These are phyloP conservation scores for Oryza meyeriana DNA, from an alignment of 176 grass and related monocot genomes.

Conservation along the genomic window DNA sequence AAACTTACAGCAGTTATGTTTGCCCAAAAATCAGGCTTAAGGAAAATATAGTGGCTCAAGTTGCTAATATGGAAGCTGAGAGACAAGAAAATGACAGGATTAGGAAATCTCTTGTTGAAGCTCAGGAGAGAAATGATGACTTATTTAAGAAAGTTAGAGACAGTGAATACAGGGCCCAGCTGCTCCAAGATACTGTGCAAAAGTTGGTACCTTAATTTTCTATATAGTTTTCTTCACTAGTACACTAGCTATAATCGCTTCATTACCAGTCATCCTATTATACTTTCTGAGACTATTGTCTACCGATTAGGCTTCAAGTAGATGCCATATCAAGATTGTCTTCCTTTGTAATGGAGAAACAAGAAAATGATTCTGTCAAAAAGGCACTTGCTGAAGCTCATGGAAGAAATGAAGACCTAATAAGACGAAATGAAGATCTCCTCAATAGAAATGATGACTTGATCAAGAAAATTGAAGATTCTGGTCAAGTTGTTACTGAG, in stretches of 20 bases:
- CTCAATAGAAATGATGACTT: constrained; percentile 56
- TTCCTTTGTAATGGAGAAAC: constrained; percentile 51
- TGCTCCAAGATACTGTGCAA: constrained; percentile 56
- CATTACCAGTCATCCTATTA: constrained; percentile 10
- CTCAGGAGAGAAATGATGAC: constrained; percentile 45
- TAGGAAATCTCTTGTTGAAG: constrained; percentile 51
- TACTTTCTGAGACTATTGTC: constrained; percentile 24
- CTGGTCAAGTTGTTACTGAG: constrained; percentile 32
- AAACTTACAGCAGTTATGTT: constrained; percentile 26
- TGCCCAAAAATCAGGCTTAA: constrained; percentile 41
- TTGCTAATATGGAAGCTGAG: constrained; percentile 42
- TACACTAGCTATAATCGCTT: constrained; percentile 1
- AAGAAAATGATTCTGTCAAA: constrained; percentile 47
- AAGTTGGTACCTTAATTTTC: constrained; percentile 43
- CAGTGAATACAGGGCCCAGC: constrained; percentile 50
- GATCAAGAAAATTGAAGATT: constrained; percentile 57
- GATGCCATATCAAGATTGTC: constrained; percentile 58
- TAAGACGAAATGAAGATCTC: constrained; percentile 53
- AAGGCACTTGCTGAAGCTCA: constrained; percentile 42
- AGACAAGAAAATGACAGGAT: constrained; percentile 53
- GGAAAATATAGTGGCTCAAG: constrained; percentile 36
- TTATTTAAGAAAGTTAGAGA: constrained; percentile 52
- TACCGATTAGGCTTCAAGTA: constrained; percentile 46
- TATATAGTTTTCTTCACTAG: constrained; percentile 18
- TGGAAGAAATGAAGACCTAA: constrained; percentile 53